phyloP scores from a whole-genome alignment of 169 alveolate species.

The Cryptosporidium bovis region DNA sequence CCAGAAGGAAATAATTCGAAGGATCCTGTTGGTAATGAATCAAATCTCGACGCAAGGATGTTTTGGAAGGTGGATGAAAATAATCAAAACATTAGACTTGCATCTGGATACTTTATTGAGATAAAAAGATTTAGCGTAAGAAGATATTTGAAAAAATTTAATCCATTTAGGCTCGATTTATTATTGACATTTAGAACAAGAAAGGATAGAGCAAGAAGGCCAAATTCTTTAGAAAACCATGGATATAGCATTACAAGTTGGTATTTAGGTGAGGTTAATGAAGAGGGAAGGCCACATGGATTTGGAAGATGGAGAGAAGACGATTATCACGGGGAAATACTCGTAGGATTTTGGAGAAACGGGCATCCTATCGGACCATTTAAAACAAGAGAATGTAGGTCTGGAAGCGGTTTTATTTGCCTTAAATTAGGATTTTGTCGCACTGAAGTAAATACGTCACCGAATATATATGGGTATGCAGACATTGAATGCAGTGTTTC shows the following conservation, averaged over 20 bases:
- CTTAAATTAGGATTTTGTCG: conserved; percentile 76
- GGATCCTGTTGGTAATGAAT: neutral
- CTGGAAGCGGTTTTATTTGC: conserved; percentile 87
- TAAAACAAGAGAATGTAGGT: conserved; percentile 85
- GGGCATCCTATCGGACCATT: conserved; percentile 90
- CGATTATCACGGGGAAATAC: conserved; percentile 84
- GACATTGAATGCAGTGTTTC: conserved; percentile 88
- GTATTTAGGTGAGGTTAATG: conserved; percentile 88
- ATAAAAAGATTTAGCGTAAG: conserved; percentile 60
- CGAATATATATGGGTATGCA: conserved; percentile 81
- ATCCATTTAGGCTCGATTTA: conserved; percentile 57
- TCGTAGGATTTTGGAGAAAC: conserved; percentile 89
- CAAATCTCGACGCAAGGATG: conserved; percentile 12
- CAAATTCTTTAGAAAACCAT: conserved; percentile 48
- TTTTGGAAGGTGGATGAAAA: conserved; percentile 49
- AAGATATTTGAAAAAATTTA: conserved; percentile 50
- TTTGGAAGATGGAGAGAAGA: conserved; percentile 89
- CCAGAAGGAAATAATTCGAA: neutral
- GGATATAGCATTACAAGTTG: conserved; percentile 60
- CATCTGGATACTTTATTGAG: conserved; percentile 65
- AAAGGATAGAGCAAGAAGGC: conserved; percentile 65
- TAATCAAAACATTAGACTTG: conserved; percentile 33
- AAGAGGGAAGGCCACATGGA: conserved; percentile 87
- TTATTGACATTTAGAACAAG: conserved; percentile 63
- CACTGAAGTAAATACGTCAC: conserved; percentile 10